Percentiles rank a stretch among this genome's conserved stretches.
These are phyloP conservation scores for Austroboletus festivus DNA, from an alignment of 768 basidiomycete genomes.

Conservation along the genomic window DNA sequence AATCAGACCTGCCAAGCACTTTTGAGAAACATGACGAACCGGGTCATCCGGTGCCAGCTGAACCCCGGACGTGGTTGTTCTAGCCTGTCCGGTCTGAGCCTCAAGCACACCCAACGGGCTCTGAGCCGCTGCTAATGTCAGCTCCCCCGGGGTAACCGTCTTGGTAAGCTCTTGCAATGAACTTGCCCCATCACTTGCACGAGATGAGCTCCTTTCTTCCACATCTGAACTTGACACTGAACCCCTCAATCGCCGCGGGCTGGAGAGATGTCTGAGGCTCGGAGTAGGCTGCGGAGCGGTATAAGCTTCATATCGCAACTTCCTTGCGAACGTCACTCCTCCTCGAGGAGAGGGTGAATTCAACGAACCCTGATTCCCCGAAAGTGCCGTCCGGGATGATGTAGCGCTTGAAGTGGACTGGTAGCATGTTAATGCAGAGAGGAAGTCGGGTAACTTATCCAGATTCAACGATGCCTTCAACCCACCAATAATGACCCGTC, in stretches of 20 bases:
- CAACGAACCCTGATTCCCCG: conserved; percentile 17
- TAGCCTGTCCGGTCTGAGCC: too few relatives aligned
- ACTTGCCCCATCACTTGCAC: conserved; percentile 20
- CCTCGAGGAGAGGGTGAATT: conserved; percentile 22
- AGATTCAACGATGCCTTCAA: conserved; percentile 4
- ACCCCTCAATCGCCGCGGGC: conserved; percentile 31
- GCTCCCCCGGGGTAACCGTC: conserved; percentile 32
- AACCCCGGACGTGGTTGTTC: conserved; percentile 1
- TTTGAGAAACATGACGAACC: conserved; percentile 12
- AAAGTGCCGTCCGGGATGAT: conserved; percentile 8
- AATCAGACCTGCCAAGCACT: conserved; percentile 12
- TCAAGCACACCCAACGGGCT: conserved; percentile 22
- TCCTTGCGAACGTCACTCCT: conserved; percentile 36
- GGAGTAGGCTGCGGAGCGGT: conserved; percentile 53
- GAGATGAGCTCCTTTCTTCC: conserved; percentile 33
- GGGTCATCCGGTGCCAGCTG: conserved; percentile 14
- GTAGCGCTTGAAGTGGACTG: conserved; percentile 10
- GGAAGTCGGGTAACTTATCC: conserved; percentile 68
- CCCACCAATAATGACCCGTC: conserved; percentile 1
- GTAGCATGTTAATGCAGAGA: conserved; percentile 45
- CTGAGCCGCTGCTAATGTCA: conserved; percentile 26
- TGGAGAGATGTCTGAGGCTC: conserved; percentile 39
- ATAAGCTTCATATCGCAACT: conserved; percentile 70
- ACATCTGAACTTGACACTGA: conserved; percentile 36
- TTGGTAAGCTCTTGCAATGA: conserved; percentile 23